Base-by-base conservation (phyloP, 78 protist species). In the Protostelium mycophagum region DNA sequence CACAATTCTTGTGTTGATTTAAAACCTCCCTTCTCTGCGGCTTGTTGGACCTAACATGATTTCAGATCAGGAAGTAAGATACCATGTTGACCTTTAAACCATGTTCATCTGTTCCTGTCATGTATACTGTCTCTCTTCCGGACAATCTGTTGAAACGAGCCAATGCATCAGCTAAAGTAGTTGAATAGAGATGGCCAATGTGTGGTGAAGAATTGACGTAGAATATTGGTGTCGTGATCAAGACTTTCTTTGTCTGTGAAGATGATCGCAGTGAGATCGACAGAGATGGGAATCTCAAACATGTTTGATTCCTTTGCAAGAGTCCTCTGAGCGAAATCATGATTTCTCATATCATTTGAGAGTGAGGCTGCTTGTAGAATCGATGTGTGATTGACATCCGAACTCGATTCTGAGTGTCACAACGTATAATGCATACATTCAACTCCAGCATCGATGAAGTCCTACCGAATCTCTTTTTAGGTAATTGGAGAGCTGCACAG, bases 201-300 rank as follows among this genome's bases (percentile, higher is more conserved):
- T 88, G 89, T 63, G 99, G 98, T 85, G 85, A 51, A 0, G 93
- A 99, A 87, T 98, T 98, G 10, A 96, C 98, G 91, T 98, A 98
- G 95, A 97, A 98, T 38, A 98, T 98, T 34, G 99, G 99, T 63
- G 99, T 98, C 0, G 99, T 98, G 31, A 98, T 87, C 35, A 90
- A 16, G 73, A 51, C 73, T 16, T 51, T 51, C 73, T 51, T 51
- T n/a, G n/a, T n/a, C n/a, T n/a, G n/a, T n/a, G n/a, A n/a, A n/a
- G n/a, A n/a, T n/a, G n/a, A n/a, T n/a, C n/a, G n/a, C n/a, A n/a
- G n/a, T n/a, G n/a, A n/a, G n/a, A n/a, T n/a, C n/a, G n/a, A n/a
- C n/a, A n/a, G n/a, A n/a, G n/a, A n/a, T n/a, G n/a, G n/a, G n/a
- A n/a, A n/a, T n/a, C n/a, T n/a, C n/a, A n/a, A n/a, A n/a, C n/a